Percentiles rank a stretch among this genome's conserved stretches.
phyloP scores from a whole-genome alignment of 371 early-diverging fungal genomes.

The Nematocida parisii region DNA sequence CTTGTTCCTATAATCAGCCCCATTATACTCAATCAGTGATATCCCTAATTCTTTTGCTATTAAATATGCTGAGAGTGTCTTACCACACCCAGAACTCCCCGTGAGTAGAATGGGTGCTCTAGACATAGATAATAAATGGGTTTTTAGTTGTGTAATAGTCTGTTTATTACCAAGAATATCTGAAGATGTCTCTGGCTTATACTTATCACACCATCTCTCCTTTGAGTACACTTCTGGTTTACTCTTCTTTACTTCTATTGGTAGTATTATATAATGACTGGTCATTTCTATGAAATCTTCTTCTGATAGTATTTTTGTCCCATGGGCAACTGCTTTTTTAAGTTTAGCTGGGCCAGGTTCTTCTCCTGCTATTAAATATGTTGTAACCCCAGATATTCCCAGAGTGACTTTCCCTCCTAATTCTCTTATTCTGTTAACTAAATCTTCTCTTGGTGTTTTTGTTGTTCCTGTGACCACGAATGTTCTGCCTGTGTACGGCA shows the following conservation, averaged over 20 bases:
- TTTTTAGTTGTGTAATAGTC: conserved; percentile 73
- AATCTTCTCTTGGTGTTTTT: conserved; percentile 26
- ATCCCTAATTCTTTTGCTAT: conserved; percentile 77
- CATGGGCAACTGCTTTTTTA: conserved; percentile 76
- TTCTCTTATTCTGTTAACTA: conserved; percentile 48
- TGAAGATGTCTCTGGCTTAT: conserved; percentile 76
- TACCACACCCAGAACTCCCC: conserved; percentile 97
- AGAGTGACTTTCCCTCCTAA: conserved; percentile 76
- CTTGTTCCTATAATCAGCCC: conserved; percentile 92
- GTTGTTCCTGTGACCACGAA: conserved; percentile 54
- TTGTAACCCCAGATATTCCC: conserved; percentile 80
- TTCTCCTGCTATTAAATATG: conserved; percentile 78
- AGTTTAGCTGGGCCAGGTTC: conserved; percentile 87
- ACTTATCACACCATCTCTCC: conserved; percentile 85
- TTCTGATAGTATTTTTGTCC: conserved; percentile 78
- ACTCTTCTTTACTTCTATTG: conserved; percentile 57
- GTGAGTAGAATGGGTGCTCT: conserved; percentile 79
- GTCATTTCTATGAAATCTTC: conserved; percentile 80
- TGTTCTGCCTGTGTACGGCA: conserved; percentile 29
- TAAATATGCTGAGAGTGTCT: conserved; percentile 89
- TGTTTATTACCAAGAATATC: conserved; percentile 88
- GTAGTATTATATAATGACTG: conserved; percentile 41
- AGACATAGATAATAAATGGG: conserved; percentile 68
- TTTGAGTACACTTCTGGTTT: conserved; percentile 10
- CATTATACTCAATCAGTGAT: conserved; percentile 91